phyloP scores from a whole-genome alignment of 768 basidiomycete genomes.

The Suillus decipiens region DNA sequence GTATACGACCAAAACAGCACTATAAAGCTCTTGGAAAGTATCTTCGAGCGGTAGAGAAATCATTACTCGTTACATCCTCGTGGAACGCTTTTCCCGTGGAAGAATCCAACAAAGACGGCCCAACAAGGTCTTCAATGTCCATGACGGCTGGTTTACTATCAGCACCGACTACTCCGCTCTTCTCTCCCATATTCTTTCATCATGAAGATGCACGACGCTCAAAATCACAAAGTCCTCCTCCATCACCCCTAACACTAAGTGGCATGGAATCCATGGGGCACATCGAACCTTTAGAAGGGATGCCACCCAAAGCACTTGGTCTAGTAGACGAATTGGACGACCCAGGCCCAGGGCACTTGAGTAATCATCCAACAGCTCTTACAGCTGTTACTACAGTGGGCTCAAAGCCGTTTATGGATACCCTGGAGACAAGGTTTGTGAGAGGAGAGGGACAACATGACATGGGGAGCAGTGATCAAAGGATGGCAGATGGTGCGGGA shows the following conservation, averaged over 20 bases:
- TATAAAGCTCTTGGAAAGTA: conserved; percentile 86
- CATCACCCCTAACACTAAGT: conserved; percentile 65
- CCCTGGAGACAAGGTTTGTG: conserved; percentile 64
- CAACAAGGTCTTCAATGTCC: conserved; percentile 34
- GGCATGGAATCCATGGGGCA: conserved; percentile 34
- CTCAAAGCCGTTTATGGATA: conserved; percentile 52
- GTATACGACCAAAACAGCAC: conserved; percentile 63
- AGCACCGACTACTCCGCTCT: conserved; percentile 75
- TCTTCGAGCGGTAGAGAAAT: conserved; percentile 81
- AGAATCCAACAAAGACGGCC: conserved; percentile 30
- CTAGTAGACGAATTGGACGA: conserved; percentile 87
- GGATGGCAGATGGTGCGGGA: conserved; percentile 40
- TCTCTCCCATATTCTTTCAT: conserved; percentile 86
- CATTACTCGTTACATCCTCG: conserved; percentile 81
- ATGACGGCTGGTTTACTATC: conserved; percentile 51
- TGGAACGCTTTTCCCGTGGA: conserved; percentile 67
- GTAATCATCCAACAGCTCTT: conserved; percentile 74
- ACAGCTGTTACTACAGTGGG: conserved; percentile 58
- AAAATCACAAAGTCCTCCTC: conserved; percentile 76
- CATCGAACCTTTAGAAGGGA: conserved; percentile 37
- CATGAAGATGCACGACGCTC: conserved; percentile 82
- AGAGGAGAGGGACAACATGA: conserved; percentile 41
- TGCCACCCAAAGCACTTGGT: conserved; percentile 57
- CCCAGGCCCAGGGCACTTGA: conserved; percentile 81
- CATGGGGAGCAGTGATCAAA: conserved; percentile 36